Base-by-base conservation (phyloP, 1,284 basidiomycete species). In the Tilletia setariae region DNA sequence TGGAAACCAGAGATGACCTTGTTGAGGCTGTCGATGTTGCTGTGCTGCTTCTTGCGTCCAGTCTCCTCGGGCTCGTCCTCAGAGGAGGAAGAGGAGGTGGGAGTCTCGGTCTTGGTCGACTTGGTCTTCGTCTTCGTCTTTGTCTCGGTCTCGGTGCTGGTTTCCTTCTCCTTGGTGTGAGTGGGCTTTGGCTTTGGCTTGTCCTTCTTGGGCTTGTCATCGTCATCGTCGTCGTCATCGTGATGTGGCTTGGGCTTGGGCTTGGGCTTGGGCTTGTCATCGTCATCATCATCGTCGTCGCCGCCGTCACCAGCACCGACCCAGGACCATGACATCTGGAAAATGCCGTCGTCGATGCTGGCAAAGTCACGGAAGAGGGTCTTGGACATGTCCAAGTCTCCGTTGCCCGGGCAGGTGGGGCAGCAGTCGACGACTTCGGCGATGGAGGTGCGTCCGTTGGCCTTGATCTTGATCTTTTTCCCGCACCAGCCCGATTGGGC, bases 401-500 rank as follows among this genome's bases (percentile, higher is more conserved):
- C 53, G 46, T 40, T 32, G 19, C 51, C 49, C 15, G 40, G 53
- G 56, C 66, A 62, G 32, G 66, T 59, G 3, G 66, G 66, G 42
- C 66, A 67, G 35, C 40, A 44, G 42, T 67, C 65, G 51, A 43
- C 65, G 40, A 66, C 42, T 9, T 19, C 23, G 51, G 65, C 65
- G 21, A 15, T 62, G 7, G 43, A 40, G 16, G 66, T 63, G 16
- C 32, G 4, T 15, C 61, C 61, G 32, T 40, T 40, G 30, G 25
- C 32, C 15, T 13, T 42, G 61, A 63, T 63, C 1, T 21, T 23
- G 32, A 63, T 23, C 35, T 40, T 63, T 19, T 63, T 40, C 7
- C 61, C 61, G 32, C 61, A 63, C 35, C 42, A 63, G 64, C 69
- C 66, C 66, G 71, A 72, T 70, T 76, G 74, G 9, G 69, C 72